phyloP scores from a whole-genome alignment of 305 asterid genomes.

The Solanum hybrid region DNA sequence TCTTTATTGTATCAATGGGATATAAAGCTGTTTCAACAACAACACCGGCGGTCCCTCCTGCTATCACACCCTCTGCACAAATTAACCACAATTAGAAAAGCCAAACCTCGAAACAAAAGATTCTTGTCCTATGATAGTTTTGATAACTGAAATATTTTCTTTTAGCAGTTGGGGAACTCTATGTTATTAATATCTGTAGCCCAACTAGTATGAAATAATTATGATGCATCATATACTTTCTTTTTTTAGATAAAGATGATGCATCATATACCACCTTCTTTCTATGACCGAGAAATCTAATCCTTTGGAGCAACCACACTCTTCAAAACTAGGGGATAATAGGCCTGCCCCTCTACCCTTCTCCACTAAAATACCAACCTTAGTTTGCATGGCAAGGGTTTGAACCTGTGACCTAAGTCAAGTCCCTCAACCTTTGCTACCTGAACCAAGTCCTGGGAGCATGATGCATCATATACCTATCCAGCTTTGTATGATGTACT shows the following conservation, averaged over 20 bases:
- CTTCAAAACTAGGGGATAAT: not conserved
- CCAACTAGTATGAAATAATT: not conserved
- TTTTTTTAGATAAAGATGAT: not conserved
- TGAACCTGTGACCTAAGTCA: not conserved
- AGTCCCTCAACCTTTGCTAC: not conserved
- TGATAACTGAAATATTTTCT: not conserved
- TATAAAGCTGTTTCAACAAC: conserved; percentile 89
- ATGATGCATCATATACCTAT: not conserved
- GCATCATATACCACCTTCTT: not conserved
- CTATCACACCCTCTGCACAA: conserved; percentile 80
- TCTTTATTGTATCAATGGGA: conserved; percentile 93
- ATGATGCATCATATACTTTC: not conserved
- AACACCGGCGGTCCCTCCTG: conserved; percentile 93
- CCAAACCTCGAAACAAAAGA: not conserved
- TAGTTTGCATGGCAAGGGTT: not conserved
- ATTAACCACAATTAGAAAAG: not conserved
- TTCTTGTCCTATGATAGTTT: not conserved
- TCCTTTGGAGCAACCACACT: not conserved
- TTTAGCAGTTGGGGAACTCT: not conserved
- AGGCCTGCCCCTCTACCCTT: not conserved
- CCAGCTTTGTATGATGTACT: not conserved
- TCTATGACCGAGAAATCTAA: not conserved
- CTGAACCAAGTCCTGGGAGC: not conserved
- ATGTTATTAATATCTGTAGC: not conserved
- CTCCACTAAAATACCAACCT: not conserved